Evolutionary conservation across 768 basidiomycete genomes (phyloP).

Genomic region (Mrakia hoshinonis): DNA sequence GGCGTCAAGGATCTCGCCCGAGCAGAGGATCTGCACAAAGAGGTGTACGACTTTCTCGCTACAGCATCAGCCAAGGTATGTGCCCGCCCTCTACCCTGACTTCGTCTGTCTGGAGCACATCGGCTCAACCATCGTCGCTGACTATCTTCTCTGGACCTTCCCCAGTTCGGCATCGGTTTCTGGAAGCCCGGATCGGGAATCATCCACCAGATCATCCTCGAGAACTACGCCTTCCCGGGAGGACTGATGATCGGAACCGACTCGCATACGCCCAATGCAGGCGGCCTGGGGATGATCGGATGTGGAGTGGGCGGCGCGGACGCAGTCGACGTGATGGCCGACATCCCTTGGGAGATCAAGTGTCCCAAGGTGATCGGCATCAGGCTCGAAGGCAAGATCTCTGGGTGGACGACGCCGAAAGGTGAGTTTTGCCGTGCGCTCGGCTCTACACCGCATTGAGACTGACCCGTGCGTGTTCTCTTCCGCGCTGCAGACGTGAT

Average conservation of each 20-base stretch:
- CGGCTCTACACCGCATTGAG: background rate
- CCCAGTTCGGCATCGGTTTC: conserved; percentile 93
- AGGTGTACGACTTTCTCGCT: conserved; percentile 98
- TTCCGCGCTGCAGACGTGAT: conserved; percentile 66
- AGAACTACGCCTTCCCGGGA: conserved; percentile 99
- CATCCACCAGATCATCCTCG: conserved; percentile 97
- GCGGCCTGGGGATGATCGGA: conserved; percentile 82
- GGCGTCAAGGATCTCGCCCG: conserved; percentile 88
- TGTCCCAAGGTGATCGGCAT: conserved; percentile 99
- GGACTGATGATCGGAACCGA: conserved; percentile 99
- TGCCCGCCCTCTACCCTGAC: conserved; percentile 6
- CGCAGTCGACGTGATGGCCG: conserved; percentile 98
- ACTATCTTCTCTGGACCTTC: background rate
- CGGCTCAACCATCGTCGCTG: background rate
- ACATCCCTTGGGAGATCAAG: conserved; percentile 97
- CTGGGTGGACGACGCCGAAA: conserved; percentile 97
- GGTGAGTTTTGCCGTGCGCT: conserved; percentile 45
- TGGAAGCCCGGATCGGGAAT: conserved; percentile 99
- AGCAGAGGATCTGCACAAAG: conserved; percentile 87
- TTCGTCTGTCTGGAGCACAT: conserved; percentile 11
- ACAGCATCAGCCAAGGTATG: conserved; percentile 83
- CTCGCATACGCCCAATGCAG: conserved; percentile 98
- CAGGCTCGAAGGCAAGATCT: conserved; percentile 85
- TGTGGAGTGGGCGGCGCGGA: conserved; percentile 99
- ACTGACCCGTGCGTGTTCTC: background rate